Evolutionary conservation across 2,329 filamentous ascomycete species (phyloP).

Genomic region (Cylindrodendrum hubeiense): DNA sequence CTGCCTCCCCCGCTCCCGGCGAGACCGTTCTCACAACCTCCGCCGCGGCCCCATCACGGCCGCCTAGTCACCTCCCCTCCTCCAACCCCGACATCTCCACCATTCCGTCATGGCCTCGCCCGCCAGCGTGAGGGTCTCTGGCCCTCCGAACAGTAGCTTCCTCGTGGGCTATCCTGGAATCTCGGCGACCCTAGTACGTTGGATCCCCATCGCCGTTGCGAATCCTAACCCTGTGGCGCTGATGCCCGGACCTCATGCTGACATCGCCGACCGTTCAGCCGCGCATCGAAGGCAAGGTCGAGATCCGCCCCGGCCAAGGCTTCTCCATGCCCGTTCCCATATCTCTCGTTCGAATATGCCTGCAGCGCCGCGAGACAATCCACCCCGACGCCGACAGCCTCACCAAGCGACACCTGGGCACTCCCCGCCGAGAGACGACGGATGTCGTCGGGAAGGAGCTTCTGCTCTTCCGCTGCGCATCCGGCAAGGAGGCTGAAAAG

Average conservation of each 20-base stretch:
- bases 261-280: conserved; percentile 68
- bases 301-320: conserved; percentile 89
- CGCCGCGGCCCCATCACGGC: conserved; percentile 22
- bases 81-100: conserved; percentile 27
- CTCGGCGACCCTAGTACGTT: conserved; percentile 92
- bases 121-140: conserved; percentile 87
- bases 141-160: conserved; percentile 96
- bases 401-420: conserved; percentile 90
- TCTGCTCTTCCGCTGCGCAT: conserved; percentile 86
- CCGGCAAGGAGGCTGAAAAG: conserved; percentile 86
- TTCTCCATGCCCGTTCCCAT: conserved; percentile 90
- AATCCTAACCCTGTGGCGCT: conserved; percentile 20
- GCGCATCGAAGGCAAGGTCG: conserved; percentile 97
- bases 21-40: conserved; percentile 34
- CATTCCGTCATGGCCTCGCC: conserved; percentile 44
- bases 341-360: conserved; percentile 92
- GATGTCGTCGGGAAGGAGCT: conserved; percentile 98
- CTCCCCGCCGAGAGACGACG: conserved; percentile 88
- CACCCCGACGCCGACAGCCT: conserved; percentile 96
- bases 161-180: conserved; percentile 98
- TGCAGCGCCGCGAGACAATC: conserved; percentile 95
- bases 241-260: conserved; percentile 31
- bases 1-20: conserved; percentile 31
- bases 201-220: conserved; percentile 26
- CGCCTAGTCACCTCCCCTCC: conserved; percentile 26